Conservation (phyloP, 495 filamentous ascomycete species). For the Lophium mytilinum region DNA sequence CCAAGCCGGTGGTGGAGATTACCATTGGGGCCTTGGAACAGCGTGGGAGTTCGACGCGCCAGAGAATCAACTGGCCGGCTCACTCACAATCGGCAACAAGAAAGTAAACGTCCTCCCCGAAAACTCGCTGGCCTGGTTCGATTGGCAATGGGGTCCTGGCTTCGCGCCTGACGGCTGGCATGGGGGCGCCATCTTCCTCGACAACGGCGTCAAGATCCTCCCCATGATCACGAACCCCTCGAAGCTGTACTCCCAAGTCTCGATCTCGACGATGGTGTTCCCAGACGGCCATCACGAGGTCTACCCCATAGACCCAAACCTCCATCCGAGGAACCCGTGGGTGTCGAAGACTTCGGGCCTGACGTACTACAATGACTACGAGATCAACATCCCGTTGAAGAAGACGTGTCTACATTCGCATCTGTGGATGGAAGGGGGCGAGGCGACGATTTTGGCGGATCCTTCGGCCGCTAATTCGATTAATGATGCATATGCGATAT, state of each 20-base stretch:
- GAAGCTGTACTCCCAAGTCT: background rate
- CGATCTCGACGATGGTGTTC: background rate
- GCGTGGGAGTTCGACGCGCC: background rate
- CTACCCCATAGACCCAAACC: background rate
- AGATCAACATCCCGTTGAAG: background rate
- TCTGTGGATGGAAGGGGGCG: background rate
- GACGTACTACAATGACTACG: background rate
- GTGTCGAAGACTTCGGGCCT: background rate
- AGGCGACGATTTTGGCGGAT: background rate
- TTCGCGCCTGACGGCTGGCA: background rate
- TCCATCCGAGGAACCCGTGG: background rate
- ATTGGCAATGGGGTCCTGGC: background rate
- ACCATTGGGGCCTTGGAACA: background rate
- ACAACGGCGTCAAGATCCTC: background rate
- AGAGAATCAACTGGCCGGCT: background rate
- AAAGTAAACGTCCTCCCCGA: background rate
- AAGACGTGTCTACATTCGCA: background rate
- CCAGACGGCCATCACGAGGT: background rate
- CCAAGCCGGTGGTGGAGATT: background rate
- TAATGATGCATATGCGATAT: background rate
- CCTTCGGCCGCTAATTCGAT: background rate
- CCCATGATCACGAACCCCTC: background rate
- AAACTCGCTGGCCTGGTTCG: background rate
- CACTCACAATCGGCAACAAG: background rate
- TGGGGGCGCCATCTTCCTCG: background rate